A percentile compares a stretch with the other conserved stretches of the same genome.
Conservation (phyloP, 1,284 basidiomycete genomes). For the Irpex sp. region DNA sequence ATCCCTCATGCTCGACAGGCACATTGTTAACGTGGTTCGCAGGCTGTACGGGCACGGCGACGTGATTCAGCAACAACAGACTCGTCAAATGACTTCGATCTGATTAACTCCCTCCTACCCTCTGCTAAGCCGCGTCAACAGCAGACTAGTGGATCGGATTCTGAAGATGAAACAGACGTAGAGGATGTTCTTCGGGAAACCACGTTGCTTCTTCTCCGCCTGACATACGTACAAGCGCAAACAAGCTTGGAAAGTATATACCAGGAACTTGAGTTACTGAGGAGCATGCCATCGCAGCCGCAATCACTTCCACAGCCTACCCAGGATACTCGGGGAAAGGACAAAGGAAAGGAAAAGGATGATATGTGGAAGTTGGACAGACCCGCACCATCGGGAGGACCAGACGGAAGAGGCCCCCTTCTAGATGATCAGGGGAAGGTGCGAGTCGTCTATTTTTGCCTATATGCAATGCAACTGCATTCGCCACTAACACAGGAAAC, state of each 20-base stretch:
- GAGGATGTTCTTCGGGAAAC: conserved; percentile 65
- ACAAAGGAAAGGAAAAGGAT: conserved; percentile 38
- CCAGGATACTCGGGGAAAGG: conserved; percentile 31
- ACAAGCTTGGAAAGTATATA: conserved; percentile 63
- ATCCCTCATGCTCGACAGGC: neutral
- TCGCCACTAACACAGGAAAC: neutral
- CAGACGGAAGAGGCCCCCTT: conserved; percentile 57
- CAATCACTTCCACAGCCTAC: conserved; percentile 17
- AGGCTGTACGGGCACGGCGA: conserved; percentile 53
- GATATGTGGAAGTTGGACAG: conserved; percentile 77
- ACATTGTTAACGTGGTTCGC: neutral
- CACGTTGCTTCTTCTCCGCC: conserved; percentile 64
- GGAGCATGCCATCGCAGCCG: conserved; percentile 42
- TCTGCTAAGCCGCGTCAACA: conserved; percentile 19
- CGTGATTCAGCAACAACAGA: conserved; percentile 32
- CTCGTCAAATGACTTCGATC: conserved; percentile 45
- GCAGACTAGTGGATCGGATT: conserved; percentile 33
- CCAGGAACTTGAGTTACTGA: conserved; percentile 73
- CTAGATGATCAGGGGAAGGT: conserved; percentile 77
- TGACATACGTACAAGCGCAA: conserved; percentile 68
- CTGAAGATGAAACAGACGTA: conserved; percentile 53
- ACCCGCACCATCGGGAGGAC: conserved; percentile 27
- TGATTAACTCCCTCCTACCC: conserved; percentile 57
- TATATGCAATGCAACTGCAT: neutral
- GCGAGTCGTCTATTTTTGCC: conserved; percentile 11